Evolutionary conservation across 345 rosid species (phyloP).

Genomic region (Mangifera indica): DNA sequence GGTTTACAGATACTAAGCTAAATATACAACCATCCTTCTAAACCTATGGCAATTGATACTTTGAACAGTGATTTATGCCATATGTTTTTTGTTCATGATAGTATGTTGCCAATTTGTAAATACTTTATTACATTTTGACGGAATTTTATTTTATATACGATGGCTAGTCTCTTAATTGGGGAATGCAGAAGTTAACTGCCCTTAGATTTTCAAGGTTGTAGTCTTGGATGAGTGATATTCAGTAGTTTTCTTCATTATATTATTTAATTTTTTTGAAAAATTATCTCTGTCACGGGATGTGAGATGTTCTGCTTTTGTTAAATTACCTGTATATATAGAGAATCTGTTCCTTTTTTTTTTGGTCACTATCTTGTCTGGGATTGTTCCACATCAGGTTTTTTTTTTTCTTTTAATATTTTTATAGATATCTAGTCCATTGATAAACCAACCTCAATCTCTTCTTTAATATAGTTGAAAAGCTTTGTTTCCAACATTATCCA

Average conservation of each 20-base stretch:
- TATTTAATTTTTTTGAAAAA: background rate
- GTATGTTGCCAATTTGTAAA: background rate
- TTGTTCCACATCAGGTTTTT: too few relatives aligned
- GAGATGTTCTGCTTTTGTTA: constrained; percentile 11
- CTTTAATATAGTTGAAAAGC: too few relatives aligned
- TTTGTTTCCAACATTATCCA: too few relatives aligned
- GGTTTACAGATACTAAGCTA: background rate
- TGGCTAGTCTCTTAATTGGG: background rate
- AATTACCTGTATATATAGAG: background rate
- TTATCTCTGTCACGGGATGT: constrained; percentile 1
- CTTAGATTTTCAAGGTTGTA: background rate
- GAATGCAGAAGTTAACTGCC: background rate
- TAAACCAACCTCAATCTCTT: too few relatives aligned
- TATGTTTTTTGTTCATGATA: background rate
- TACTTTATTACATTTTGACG: background rate
- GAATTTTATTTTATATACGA: background rate
- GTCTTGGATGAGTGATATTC: background rate
- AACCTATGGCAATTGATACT: background rate
- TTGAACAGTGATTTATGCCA: background rate
- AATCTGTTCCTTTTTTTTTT: too few relatives aligned
- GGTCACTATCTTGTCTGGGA: too few relatives aligned
- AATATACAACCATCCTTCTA: background rate
- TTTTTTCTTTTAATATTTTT: too few relatives aligned
- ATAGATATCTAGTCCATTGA: too few relatives aligned
- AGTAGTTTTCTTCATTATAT: background rate